These are phyloP conservation scores for Auxenochlorella protothecoides DNA, from an alignment of 139 green algal species.

Conservation along the genomic window DNA sequence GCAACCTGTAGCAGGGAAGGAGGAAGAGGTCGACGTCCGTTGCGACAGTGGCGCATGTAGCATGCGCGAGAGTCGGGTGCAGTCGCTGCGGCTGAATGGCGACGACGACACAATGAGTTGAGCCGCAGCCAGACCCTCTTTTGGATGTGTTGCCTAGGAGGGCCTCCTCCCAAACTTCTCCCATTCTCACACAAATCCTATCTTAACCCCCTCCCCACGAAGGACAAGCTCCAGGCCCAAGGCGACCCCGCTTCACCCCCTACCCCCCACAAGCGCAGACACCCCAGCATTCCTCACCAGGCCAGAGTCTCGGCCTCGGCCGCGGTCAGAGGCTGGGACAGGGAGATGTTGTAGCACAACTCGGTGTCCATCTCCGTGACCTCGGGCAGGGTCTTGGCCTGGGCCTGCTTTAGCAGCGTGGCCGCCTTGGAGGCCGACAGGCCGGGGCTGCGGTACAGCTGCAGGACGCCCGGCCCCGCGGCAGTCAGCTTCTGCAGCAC, in stretches of 20 bases:
- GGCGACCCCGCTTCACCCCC: too few relatives aligned
- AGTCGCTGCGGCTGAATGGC: too few relatives aligned
- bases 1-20: constrained; percentile 46
- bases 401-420: constrained; percentile 46
- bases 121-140: too few relatives aligned
- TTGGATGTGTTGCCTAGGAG: too few relatives aligned
- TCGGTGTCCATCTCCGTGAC: constrained; percentile 67
- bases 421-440: constrained; percentile 40
- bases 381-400: constrained; percentile 52
- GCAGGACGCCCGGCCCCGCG: constrained; percentile 41
- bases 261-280: too few relatives aligned
- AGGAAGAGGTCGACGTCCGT: not conserved
- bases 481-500: not conserved
- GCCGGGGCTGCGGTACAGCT: constrained; percentile 77
- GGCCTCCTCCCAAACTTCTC: too few relatives aligned
- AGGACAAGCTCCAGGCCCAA: too few relatives aligned
- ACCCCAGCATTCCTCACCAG: constrained; percentile 47
- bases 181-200: too few relatives aligned
- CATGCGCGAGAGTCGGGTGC: too few relatives aligned
- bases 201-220: too few relatives aligned
- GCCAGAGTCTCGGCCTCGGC: constrained; percentile 62
- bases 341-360: constrained; percentile 85
- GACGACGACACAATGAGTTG: too few relatives aligned
- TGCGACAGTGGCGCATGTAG: too few relatives aligned
- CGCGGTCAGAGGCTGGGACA: constrained; percentile 44